Evolutionary conservation across 192 early-diverging fungal genomes (phyloP), one percentile per base, ranked within the genome.

Genomic region (Chytriomyces sp.): DNA sequence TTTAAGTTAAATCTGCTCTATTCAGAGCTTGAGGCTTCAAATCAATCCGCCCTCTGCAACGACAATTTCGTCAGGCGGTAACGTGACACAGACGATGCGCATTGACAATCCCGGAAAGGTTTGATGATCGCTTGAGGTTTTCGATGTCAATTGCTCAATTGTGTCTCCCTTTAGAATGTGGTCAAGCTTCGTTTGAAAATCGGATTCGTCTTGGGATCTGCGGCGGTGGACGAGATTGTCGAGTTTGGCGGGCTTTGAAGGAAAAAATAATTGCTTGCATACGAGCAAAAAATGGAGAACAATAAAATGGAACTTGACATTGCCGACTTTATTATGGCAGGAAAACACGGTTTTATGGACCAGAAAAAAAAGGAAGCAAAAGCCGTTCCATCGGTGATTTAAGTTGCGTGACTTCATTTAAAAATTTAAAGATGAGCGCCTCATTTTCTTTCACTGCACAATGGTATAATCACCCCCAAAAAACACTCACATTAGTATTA

Each of bases 91-190:
- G 72, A 38, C 83, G n/a, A 87, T 99, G 81, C 83, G 86, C 39
- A 88, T 98, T 60, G 88, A 92, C 32, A 98, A 99, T 71, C 95
- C 96, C 70, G 10, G 72, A 81, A 10, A 81, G 82, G 73, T 70
- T 88, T 41, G 19, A 67, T 39, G 93, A 93, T 77, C 81, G 44
- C 30, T 32, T 14, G 28, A 38, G 1, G 1, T 57, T 65, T 32
- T 53, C 5, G 31, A 32, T 33, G 10, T 12, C 59, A n/a, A 7
- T 36, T 59, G 49, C 37, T 38, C 4, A 17, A 5, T 7, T 59
- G 10, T 75, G 34, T 5, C 10, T 44, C 19, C 44, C 34, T 70
- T 5, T 97, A 82, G 78, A 67, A 56, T 5, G 14, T 60, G 0
- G 65, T 85, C 19, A 72, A 79, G 26, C 62, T 85, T 17, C 75